These are phyloP conservation scores for Arachnopeziza araneosa DNA, from an alignment of 2,329 filamentous ascomycete genomes.

Conservation along the genomic window DNA sequence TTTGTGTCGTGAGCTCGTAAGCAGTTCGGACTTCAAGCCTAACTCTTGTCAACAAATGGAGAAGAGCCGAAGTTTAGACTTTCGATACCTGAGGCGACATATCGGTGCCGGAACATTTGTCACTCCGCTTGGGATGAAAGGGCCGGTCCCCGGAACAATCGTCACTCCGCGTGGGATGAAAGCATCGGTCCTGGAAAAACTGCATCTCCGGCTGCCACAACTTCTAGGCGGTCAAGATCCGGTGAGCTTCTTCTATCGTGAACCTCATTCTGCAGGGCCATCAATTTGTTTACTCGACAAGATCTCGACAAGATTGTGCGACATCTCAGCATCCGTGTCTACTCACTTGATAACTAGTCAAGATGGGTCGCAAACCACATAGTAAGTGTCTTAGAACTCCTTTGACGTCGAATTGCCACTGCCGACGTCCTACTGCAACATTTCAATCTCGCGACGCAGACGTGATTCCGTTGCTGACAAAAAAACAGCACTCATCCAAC, in stretches of 20 bases:
- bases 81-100: too few species aligned
- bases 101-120: too few species aligned
- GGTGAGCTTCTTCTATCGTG: not conserved
- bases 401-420: not conserved
- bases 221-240: not conserved
- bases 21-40: too few species aligned
- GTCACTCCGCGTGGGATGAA: too few species aligned
- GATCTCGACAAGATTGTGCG: not conserved
- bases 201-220: too few species aligned
- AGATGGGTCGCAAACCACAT: conserved; percentile 20
- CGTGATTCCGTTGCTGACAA: conserved; percentile 9
- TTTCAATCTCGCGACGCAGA: not conserved
- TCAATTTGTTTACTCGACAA: not conserved
- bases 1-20: too few species aligned
- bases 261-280: not conserved
- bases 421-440: not conserved
- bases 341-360: not conserved
- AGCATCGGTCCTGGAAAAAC: too few species aligned
- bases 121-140: too few species aligned
- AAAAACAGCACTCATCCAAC: conserved; percentile 58
- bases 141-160: too few species aligned
- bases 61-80: too few species aligned
- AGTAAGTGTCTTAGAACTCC: conserved; percentile 11
- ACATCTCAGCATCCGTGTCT: not conserved
- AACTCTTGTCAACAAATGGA: too few species aligned